These are phyloP conservation scores for Rhododendron vialii DNA, from an alignment of 148 eudicot genomes.

Conservation along the genomic window DNA sequence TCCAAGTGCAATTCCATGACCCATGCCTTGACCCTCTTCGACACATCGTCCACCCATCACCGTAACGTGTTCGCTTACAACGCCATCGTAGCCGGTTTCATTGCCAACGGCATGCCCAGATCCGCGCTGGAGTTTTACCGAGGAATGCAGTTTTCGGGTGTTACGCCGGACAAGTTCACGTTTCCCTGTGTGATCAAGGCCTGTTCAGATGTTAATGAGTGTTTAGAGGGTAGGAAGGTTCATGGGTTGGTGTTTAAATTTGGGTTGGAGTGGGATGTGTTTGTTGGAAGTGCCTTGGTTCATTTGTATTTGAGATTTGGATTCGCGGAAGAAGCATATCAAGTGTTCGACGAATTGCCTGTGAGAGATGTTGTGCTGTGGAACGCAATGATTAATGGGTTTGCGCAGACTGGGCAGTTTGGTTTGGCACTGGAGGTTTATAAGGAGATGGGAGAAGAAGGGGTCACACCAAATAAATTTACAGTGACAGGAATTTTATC, in stretches of 20 bases:
- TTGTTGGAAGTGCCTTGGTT: constrained; percentile 58
- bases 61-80: constrained; percentile 51
- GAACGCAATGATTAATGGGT: constrained; percentile 75
- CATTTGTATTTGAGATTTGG: constrained; percentile 47
- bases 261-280: constrained; percentile 50
- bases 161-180: constrained; percentile 54
- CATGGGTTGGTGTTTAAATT: constrained; percentile 62
- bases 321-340: constrained; percentile 28
- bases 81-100: constrained; percentile 54
- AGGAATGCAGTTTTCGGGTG: constrained; percentile 38
- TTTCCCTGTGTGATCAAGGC: constrained; percentile 67
- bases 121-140: constrained; percentile 35
- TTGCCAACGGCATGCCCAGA: constrained; percentile 27
- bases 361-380: constrained; percentile 54
- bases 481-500: constrained; percentile 61
- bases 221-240: constrained; percentile 39
- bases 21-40: constrained; percentile 44
- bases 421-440: constrained; percentile 38
- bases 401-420: constrained; percentile 53
- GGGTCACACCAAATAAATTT: constrained; percentile 31
- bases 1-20: constrained; percentile 50
- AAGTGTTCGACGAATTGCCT: constrained; percentile 53
- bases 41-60: constrained; percentile 16
- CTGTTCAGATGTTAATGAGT: constrained; percentile 23
- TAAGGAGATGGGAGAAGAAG: constrained; percentile 39